Evolutionary conservation across 331 rosid species (phyloP).

Genomic region (Cydonia oblonga): DNA sequence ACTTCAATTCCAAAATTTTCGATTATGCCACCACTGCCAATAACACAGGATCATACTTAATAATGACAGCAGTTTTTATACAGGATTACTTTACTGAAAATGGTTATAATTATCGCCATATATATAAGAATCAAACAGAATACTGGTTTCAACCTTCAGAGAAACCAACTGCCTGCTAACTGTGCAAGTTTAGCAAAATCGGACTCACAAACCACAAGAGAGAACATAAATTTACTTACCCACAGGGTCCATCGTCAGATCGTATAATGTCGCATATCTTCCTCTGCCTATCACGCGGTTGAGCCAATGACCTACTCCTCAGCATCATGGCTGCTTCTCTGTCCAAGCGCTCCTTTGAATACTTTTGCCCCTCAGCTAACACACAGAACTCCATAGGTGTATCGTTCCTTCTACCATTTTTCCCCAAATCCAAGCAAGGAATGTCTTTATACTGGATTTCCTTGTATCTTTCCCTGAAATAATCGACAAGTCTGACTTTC

Average conservation of each 20-base stretch:
- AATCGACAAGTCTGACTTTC: conserved; percentile 15
- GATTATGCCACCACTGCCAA: conserved; percentile 42
- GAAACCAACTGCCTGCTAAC: not conserved
- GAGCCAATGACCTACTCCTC: conserved; percentile 28
- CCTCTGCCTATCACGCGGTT: conserved; percentile 27
- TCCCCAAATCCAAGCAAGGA: conserved; percentile 54
- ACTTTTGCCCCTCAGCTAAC: conserved; percentile 58
- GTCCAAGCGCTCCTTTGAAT: conserved; percentile 33
- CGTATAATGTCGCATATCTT: conserved; percentile 35
- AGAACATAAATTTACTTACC: conserved; percentile 36
- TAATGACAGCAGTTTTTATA: not conserved
- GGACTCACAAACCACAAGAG: not conserved
- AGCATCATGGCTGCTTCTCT: conserved; percentile 3
- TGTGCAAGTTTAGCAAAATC: not conserved
- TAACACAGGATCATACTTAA: not conserved
- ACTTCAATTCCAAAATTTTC: conserved; percentile 54
- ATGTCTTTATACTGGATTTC: conserved; percentile 20
- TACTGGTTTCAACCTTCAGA: not conserved
- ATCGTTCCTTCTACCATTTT: conserved; percentile 20
- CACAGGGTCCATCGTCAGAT: conserved; percentile 58
- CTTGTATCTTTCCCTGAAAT: conserved; percentile 24
- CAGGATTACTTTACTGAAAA: not conserved
- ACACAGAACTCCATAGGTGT: conserved; percentile 64
- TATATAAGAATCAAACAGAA: not conserved
- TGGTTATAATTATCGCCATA: not conserved